These are phyloP conservation scores for Cydonia oblonga DNA, from an alignment of 331 rosid species.

Conservation along the genomic window DNA sequence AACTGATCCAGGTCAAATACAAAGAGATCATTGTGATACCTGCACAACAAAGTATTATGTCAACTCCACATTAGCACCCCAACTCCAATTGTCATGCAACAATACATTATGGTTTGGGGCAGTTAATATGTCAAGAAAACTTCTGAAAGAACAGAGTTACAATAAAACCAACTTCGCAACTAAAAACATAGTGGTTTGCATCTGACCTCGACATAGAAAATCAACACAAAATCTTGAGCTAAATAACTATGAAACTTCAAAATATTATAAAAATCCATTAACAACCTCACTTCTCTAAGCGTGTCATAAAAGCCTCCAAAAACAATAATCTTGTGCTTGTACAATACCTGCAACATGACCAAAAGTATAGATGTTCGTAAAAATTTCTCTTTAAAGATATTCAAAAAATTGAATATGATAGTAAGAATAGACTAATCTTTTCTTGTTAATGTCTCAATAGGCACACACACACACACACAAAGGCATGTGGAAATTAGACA, in stretches of 20 bases:
- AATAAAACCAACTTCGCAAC: neutral
- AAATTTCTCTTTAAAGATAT: neutral
- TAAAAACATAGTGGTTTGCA: neutral
- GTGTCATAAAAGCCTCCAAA: constrained; percentile 99
- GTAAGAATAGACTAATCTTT: neutral
- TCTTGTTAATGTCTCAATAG: neutral
- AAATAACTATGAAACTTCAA: constrained; percentile 7
- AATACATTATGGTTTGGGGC: neutral
- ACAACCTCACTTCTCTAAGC: constrained; percentile 98
- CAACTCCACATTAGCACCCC: neutral
- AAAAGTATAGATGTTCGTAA: neutral
- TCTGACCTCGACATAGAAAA: neutral
- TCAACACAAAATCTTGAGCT: neutral
- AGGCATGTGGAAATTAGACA: neutral
- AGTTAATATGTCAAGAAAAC: neutral
- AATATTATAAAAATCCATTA: constrained; percentile 14
- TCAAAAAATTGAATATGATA: neutral
- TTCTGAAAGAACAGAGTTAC: neutral
- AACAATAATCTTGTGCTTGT: constrained; percentile 95
- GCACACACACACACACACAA: neutral
- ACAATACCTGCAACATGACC: constrained; percentile 50
- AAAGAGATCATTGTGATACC: constrained; percentile 78
- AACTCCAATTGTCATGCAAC: neutral
- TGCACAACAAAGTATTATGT: constrained; percentile 24
- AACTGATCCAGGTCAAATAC: constrained; percentile 90